Evolutionary conservation across 2,329 filamentous ascomycete genomes (phyloP).

Genomic region (Nannizzia gypsea): DNA sequence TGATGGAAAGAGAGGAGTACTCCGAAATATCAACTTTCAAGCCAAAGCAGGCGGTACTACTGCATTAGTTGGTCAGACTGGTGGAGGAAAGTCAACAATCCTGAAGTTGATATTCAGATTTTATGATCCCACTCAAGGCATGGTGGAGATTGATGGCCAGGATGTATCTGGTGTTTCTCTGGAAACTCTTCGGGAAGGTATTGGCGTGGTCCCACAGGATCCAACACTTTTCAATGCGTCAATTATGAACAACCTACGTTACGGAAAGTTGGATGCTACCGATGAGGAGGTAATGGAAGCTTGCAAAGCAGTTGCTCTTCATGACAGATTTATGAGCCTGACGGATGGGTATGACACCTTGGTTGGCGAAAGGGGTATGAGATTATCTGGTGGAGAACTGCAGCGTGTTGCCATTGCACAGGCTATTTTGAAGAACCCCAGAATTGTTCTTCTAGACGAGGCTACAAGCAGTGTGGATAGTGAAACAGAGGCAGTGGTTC

Average conservation of each 20-base stretch:
- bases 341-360: slow-evolving; percentile 40
- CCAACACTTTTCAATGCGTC: slow-evolving; percentile 53
- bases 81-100: slow-evolving; percentile 47
- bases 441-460: slow-evolving; percentile 39
- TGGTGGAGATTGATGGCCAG: slow-evolving; percentile 43
- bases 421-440: slow-evolving; percentile 34
- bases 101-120: slow-evolving; percentile 45
- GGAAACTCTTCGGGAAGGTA: slow-evolving; percentile 44
- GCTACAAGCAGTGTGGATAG: slow-evolving; percentile 42
- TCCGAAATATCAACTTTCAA: slow-evolving; percentile 39
- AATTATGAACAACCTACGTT: slow-evolving; percentile 53
- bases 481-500: slow-evolving; percentile 36
- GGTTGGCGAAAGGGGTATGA: slow-evolving; percentile 40
- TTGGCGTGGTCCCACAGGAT: slow-evolving; percentile 56
- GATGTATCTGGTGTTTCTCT: slow-evolving; percentile 48
- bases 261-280: slow-evolving; percentile 49
- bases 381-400: slow-evolving; percentile 41
- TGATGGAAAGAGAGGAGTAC: slow-evolving; percentile 37
- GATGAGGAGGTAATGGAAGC: slow-evolving; percentile 50
- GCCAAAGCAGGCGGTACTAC: slow-evolving; percentile 40
- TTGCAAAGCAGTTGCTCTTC: slow-evolving; percentile 50
- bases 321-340: slow-evolving; percentile 52
- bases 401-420: slow-evolving; percentile 41
- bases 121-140: slow-evolving; percentile 41
- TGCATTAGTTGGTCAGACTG: slow-evolving; percentile 47